Base-by-base conservation (phyloP, 2,329 filamentous ascomycete genomes). In the Rhinocladiella similis region DNA sequence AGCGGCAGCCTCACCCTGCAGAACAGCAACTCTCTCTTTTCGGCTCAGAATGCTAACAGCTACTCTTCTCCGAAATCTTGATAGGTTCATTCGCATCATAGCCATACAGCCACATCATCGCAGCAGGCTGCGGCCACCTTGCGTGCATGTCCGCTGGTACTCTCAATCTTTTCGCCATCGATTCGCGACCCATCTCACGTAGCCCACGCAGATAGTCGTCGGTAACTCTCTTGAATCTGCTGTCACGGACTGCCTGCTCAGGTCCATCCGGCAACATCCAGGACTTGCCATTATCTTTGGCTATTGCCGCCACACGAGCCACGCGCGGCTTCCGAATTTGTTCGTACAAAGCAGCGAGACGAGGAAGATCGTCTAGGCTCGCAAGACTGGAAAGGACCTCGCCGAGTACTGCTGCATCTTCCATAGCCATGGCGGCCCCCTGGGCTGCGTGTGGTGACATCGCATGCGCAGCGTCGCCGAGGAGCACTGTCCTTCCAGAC, bases 391-490 rank as follows among this genome's bases (percentile, higher is more conserved):
- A 43, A 3, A 53, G 38, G 27, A 46, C 33, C 20, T 49, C 27
- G n/a, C 49, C 53, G 7, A 59, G 48, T 13, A 56, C 52, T 42
- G 38, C 70, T 14, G 71, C 74, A 49, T 77, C 74, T 61, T 77
- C 75, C 5, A 77, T 68, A 0, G 71, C 70, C 66, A 76, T 75
- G 5, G 73, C 73, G 0, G 73, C 74, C 1, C 75, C 66, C 36
- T 75, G 72, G 1, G 74, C 73, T 63, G 75, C 71, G 53, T 75
- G 75, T 2, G 73, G 73, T 1, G 73, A 62, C 74, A 77, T 77
- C 18, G 73, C 70, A 55, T 77, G 74, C 0, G 73, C 74, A 9
- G 74, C 72, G 48, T 77, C 74, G 3, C 75, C 75, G 1, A 76
- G 63, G 5, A 77, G 63, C 12, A 75, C 59, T 6, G 74, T 38